Conservation (phyloP, 768 basidiomycete genomes). For the Rickenella mellea region DNA sequence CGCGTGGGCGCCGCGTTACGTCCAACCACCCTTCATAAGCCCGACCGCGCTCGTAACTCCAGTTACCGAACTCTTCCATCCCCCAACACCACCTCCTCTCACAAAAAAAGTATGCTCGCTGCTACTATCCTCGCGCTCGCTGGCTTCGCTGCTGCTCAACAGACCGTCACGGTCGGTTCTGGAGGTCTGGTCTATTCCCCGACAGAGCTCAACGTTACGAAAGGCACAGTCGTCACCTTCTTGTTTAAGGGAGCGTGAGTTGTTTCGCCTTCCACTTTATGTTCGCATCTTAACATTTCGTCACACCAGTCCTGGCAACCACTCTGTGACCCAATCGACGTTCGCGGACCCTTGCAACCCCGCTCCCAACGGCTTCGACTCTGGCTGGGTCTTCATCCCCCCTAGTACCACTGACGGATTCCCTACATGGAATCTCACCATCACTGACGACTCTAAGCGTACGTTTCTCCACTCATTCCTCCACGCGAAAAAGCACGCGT, state of each 20-base stretch:
- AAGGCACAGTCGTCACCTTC: slow-evolving; percentile 41
- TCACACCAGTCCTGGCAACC: slow-evolving; percentile 35
- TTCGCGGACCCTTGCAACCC: slow-evolving; percentile 38
- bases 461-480: slow-evolving; percentile 10
- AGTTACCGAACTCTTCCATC: not conserved
- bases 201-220: slow-evolving; percentile 26
- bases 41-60: too few species aligned
- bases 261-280: not conserved
- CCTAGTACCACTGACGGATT: slow-evolving; percentile 12
- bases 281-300: not conserved
- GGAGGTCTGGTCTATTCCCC: slow-evolving; percentile 16
- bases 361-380: slow-evolving; percentile 40
- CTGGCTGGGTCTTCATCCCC: slow-evolving; percentile 39
- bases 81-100: not conserved
- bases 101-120: not conserved
- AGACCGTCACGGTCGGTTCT: not conserved
- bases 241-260: slow-evolving; percentile 35
- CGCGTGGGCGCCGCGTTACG: not conserved
- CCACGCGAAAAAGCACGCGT: not conserved
- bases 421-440: slow-evolving; percentile 41
- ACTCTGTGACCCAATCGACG: slow-evolving; percentile 42
- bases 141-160: not conserved
- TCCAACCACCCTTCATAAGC: not conserved
- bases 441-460: slow-evolving; percentile 39
- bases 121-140: not conserved